Conservation (phyloP, 768 basidiomycete genomes). For the Russula sp. region DNA sequence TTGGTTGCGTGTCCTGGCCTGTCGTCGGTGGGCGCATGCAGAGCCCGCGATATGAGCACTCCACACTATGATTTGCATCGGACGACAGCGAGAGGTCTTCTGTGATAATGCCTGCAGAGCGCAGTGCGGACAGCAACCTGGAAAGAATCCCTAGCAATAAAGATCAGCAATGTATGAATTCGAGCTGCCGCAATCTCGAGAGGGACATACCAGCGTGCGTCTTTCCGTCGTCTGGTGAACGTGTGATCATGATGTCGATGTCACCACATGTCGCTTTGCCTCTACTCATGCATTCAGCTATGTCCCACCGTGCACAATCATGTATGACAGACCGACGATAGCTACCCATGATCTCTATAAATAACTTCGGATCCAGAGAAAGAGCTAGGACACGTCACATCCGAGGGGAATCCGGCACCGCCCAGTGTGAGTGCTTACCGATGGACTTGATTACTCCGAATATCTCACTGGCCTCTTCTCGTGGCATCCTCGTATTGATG, state of each 20-base stretch:
- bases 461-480: slow-evolving; percentile 71
- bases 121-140: slow-evolving; percentile 56
- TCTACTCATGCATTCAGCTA: slow-evolving; percentile 40
- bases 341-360: slow-evolving; percentile 88
- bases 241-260: slow-evolving; percentile 86
- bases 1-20: slow-evolving; percentile 37
- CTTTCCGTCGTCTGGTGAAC: slow-evolving; percentile 64
- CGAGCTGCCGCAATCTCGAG: background rate
- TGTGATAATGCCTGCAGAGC: slow-evolving; percentile 59
- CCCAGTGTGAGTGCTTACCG: slow-evolving; percentile 44
- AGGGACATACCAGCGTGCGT: slow-evolving; percentile 63
- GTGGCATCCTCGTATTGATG: slow-evolving; percentile 81
- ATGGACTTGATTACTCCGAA: slow-evolving; percentile 69
- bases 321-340: slow-evolving; percentile 58
- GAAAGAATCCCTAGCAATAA: slow-evolving; percentile 53
- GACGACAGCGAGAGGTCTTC: slow-evolving; percentile 71
- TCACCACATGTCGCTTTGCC: slow-evolving; percentile 85
- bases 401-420: background rate
- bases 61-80: slow-evolving; percentile 61
- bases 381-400: slow-evolving; percentile 49
- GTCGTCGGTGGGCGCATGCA: slow-evolving; percentile 40
- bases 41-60: slow-evolving; percentile 79
- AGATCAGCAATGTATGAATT: background rate
- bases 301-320: background rate
- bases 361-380: slow-evolving; percentile 63